Percentiles rank a stretch among this genome's conserved stretches.
Conservation (phyloP, 345 rosid species). For the Durio zibethinus region DNA sequence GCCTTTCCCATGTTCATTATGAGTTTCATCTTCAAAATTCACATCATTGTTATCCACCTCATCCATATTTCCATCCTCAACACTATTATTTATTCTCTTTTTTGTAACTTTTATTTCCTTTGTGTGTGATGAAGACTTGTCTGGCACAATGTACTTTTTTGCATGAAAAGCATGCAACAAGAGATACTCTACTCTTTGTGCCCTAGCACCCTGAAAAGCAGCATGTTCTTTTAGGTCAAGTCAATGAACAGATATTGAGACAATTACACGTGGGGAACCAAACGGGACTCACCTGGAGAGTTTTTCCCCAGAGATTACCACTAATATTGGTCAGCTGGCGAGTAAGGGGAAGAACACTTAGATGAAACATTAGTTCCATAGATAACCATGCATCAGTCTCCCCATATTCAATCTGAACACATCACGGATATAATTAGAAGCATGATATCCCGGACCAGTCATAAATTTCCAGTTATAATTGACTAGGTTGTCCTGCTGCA, state of each 20-base stretch:
- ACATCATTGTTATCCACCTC: constrained; percentile 45
- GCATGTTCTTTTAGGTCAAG: neutral
- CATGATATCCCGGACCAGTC: neutral
- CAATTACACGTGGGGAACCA: constrained; percentile 1
- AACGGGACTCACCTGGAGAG: constrained; percentile 75
- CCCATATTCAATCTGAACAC: constrained; percentile 79
- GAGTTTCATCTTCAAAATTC: constrained; percentile 40
- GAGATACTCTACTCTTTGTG: constrained; percentile 92
- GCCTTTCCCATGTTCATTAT: constrained; percentile 45
- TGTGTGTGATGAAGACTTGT: constrained; percentile 54
- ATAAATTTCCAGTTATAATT: neutral
- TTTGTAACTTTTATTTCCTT: constrained; percentile 60
- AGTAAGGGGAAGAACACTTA: constrained; percentile 95
- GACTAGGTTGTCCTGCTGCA: constrained; percentile 6
- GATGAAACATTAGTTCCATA: constrained; percentile 97
- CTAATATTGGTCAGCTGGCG: constrained; percentile 97
- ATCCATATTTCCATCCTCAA: constrained; percentile 40
- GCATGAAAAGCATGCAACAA: constrained; percentile 88
- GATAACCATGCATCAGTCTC: constrained; percentile 99
- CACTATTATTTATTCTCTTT: constrained; percentile 46
- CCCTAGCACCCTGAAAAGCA: constrained; percentile 85
- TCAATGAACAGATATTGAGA: neutral
- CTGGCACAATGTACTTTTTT: constrained; percentile 90
- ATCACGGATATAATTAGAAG: constrained; percentile 27
- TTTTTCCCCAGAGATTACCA: constrained; percentile 97